A percentile compares a stretch with the other conserved stretches of the same genome.
These are phyloP conservation scores for Orbilia blumenaviensis DNA, from an alignment of 2,329 filamentous ascomycete species.

Conservation along the genomic window DNA sequence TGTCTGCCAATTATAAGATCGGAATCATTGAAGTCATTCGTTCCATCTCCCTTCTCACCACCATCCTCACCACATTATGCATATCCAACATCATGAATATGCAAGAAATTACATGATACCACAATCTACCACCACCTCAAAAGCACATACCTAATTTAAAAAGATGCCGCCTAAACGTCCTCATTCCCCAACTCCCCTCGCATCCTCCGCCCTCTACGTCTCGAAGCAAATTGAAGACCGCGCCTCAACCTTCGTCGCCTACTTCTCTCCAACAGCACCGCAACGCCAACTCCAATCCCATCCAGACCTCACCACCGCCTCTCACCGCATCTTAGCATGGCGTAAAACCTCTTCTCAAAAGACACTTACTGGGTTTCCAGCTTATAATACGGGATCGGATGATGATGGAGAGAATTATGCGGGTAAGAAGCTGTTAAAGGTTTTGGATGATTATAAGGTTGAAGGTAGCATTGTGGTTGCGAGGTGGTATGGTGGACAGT, in stretches of 20 bases:
- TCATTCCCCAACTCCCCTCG: conserved; percentile 38
- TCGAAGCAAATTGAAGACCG: conserved; percentile 65
- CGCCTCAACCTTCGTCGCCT: conserved; percentile 65
- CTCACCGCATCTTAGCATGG: conserved; percentile 67
- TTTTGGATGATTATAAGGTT: conserved; percentile 63
- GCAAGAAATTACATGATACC: conserved; percentile 56
- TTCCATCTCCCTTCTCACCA: conserved; percentile 5
- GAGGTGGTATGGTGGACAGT: conserved; percentile 67
- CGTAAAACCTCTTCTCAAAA: conserved; percentile 64
- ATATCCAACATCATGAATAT: no score
- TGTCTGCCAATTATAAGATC: neutral
- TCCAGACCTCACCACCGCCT: conserved; percentile 63
- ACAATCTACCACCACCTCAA: conserved; percentile 50
- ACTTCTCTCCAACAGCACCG: conserved; percentile 64
- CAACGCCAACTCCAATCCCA: conserved; percentile 62
- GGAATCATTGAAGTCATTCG: neutral
- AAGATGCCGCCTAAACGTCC: conserved; percentile 56
- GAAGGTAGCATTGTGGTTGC: conserved; percentile 66
- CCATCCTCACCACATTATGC: conserved; percentile 15
- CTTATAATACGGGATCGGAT: conserved; percentile 64
- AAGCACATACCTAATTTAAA: conserved; percentile 7
- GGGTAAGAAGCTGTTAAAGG: conserved; percentile 64
- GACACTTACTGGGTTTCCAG: conserved; percentile 61
- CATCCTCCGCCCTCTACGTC: conserved; percentile 60
- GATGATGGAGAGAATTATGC: conserved; percentile 68